Conservation (phyloP, 306 rosid genomes). For the Echinosophora koreensis region DNA sequence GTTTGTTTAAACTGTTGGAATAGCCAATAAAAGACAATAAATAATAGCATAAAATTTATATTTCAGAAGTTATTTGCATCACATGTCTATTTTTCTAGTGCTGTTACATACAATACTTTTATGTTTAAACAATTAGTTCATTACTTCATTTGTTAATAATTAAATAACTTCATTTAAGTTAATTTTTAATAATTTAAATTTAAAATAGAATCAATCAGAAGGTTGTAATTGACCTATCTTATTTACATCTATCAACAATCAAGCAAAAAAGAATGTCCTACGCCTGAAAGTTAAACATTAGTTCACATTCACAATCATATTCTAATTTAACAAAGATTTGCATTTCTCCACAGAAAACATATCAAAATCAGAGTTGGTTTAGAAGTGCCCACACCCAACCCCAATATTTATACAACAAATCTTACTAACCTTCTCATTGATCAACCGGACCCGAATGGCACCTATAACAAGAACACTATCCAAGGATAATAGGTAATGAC, state of each 20-base stretch:
- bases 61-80: background rate
- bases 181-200: background rate
- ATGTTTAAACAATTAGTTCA: background rate
- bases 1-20: constrained; percentile 9
- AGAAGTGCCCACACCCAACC: background rate
- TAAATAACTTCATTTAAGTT: background rate
- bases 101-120: too few relatives aligned
- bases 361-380: background rate
- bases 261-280: background rate
- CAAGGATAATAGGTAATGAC: background rate
- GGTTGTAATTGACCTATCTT: background rate
- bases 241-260: background rate
- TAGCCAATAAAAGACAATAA: background rate
- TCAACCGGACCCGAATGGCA: background rate
- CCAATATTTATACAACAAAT: background rate
- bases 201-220: background rate
- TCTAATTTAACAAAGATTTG: too few relatives aligned
- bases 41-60: background rate
- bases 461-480: background rate
- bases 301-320: background rate
- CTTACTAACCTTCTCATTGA: background rate
- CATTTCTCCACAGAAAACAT: background rate
- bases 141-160: background rate
- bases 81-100: too few relatives aligned
- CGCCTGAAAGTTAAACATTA: background rate